Base-by-base conservation (phyloP, 164 flowering plant species). In the Piper longum region DNA sequence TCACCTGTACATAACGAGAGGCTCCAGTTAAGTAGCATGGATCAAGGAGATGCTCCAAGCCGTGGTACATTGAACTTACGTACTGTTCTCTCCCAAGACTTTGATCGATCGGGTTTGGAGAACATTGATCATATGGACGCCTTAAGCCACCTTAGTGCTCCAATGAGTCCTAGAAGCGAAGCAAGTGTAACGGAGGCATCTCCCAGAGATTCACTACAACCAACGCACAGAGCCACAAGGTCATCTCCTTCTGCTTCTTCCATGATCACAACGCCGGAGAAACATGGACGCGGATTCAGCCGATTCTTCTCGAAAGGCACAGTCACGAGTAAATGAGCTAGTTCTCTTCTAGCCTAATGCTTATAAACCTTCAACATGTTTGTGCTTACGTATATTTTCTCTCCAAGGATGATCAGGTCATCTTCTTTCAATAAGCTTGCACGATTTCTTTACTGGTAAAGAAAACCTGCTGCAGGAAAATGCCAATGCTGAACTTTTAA, bases 291-390 rank as follows among this genome's bases (percentile, higher is more conserved):
- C 43, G 84, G 96, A 64, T 78, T 93, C 61, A 83, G 89, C 83
- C 80, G 97, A 73, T 88, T 90, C 81, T 95, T 91, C 2, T 77
- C 97, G 0, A 90, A 88, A 66, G 77, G 76, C 54, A 90, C 78
- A 74, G 80, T 12, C 3, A 13, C 52, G 9, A 14, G 14, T 5
- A 48, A 48, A 8, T 48, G 14, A 48, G 3, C 9, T 48, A 12
- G 3, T 48, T 12, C 52, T 26, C 11, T 9, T 48, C 52, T 9
- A 9, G 52, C 52, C 36, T 2, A 26, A 26, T 26, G 36, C 36
- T 26, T 26, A 26, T 26, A 26, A 26, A 26, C 36, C 36, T 26
- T 26, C 36, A 26, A 26, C 36, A 26, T 26, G 36, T 48, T 48
- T 48, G 52, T 14, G 14, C 52, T 9, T 48, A 13, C 7, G 52